Conservation (phyloP, 495 filamentous ascomycete genomes). For the Trichoderma reesei region DNA sequence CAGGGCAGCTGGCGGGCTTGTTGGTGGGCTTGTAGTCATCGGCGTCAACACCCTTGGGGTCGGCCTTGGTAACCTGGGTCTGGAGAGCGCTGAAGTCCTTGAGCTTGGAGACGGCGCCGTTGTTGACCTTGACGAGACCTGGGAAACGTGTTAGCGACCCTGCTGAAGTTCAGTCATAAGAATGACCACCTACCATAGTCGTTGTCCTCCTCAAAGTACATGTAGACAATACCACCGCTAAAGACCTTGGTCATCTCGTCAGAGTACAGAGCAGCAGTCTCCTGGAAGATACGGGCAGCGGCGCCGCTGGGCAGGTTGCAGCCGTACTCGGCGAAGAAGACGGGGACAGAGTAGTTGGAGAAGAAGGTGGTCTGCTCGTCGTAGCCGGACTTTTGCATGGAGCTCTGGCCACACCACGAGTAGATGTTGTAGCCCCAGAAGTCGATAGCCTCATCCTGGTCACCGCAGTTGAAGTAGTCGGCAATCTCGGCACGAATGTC, state of each 20-base stretch:
- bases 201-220: conserved; percentile 91
- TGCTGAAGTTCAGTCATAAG: background rate
- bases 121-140: conserved; percentile 56
- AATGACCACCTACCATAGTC: conserved; percentile 56
- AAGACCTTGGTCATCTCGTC: conserved; percentile 71
- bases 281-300: conserved; percentile 67
- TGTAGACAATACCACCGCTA: conserved; percentile 94
- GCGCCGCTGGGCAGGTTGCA: conserved; percentile 60
- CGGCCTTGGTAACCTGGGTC: conserved; percentile 54
- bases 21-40: conserved; percentile 69
- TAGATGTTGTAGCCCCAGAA: conserved; percentile 99
- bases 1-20: conserved; percentile 65
- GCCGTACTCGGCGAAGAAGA: conserved; percentile 97
- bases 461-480: conserved; percentile 86
- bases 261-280: conserved; percentile 77
- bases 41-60: conserved; percentile 56
- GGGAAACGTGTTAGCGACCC: background rate
- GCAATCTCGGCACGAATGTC: conserved; percentile 69
- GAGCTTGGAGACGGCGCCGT: conserved; percentile 48
- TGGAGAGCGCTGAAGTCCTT: conserved; percentile 69
- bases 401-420: conserved; percentile 86
- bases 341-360: conserved; percentile 74
- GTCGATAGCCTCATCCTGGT: conserved; percentile 57
- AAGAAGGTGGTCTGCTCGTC: conserved; percentile 73
- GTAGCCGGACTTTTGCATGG: conserved; percentile 65